Evolutionary conservation across 768 basidiomycete genomes (phyloP).

Genomic region (Lentinula guzmanii): DNA sequence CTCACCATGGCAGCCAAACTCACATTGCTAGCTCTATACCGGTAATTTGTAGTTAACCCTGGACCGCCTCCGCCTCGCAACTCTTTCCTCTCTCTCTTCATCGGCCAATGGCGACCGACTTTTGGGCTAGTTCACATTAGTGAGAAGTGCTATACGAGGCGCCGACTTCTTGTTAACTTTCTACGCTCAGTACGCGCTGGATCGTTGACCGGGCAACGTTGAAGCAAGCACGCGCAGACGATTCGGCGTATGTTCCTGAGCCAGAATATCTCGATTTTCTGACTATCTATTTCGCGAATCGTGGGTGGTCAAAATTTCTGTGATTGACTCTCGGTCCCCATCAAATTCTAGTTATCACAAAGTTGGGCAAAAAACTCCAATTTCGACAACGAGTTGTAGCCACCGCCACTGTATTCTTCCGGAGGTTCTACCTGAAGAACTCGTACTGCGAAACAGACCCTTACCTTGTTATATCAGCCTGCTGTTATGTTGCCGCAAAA

Average conservation of each 20-base stretch:
- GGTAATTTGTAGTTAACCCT: no score
- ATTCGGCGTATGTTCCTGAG: conserved; percentile 73
- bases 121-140: conserved; percentile 91
- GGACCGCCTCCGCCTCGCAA: background rate
- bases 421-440: conserved; percentile 96
- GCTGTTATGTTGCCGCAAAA: conserved; percentile 94
- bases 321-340: background rate
- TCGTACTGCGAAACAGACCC: conserved; percentile 95
- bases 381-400: conserved; percentile 90
- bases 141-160: conserved; percentile 26
- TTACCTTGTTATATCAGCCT: conserved; percentile 87
- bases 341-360: conserved; percentile 60
- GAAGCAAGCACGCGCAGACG: conserved; percentile 66
- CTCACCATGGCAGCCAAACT: conserved; percentile 32
- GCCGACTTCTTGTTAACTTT: background rate
- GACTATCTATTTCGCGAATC: conserved; percentile 83
- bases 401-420: conserved; percentile 92
- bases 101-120: conserved; percentile 79
- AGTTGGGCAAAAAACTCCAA: conserved; percentile 76
- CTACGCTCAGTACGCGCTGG: conserved; percentile 74
- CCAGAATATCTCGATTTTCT: conserved; percentile 77
- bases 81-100: background rate
- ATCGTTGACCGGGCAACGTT: conserved; percentile 78
- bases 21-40: no score
- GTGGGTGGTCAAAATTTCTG: conserved; percentile 30